Base-by-base conservation (phyloP, 2,329 filamentous ascomycete species). In the Furcasterigmium furcatum region DNA sequence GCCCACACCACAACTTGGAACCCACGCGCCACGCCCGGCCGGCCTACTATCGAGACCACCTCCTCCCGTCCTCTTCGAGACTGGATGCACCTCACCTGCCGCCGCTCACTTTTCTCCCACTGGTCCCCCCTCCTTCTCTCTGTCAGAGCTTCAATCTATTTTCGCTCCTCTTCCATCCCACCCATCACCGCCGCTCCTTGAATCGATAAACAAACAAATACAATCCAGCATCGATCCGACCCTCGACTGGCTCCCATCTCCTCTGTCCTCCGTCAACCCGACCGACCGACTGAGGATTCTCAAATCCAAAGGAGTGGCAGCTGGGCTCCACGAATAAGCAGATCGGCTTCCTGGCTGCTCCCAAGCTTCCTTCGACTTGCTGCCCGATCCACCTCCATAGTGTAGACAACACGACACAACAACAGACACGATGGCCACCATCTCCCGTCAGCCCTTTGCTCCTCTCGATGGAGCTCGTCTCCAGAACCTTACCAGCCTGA, bases 361-460 rank as follows among this genome's bases (percentile, higher is more conserved):
- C 12, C 24, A 12, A 27, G 24, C 24, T 7, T 35, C 32, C 32
- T 35, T 35, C 32, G 8, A 35, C 32, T 6, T 7, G 32, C 32
- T 35, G 13, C 13, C 32, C 32, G n/a, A n/a, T 35, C 24, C 24
- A 27, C 24, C 7, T 12, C 24, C n/a, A n/a, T n/a, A n/a, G n/a
- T n/a, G 24, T 12, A 27, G 24, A 27, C 43, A 38, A 30, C 14
- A 18, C 32, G 30, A 24, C 27, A 18, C 41, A 25, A 42, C 47
- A 36, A 39, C 45, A 46, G 45, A 46, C 43, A 38, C 60, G 60
- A 82, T 83, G 78, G 75, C 79, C 61, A 65, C 77, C 54, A 56
- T 77, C 50, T 69, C 74, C 51, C 81, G 87, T 59, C 85, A 89
- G 67, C 87, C 87, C 6, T 91, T 91, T 64, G 87, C 83, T 61